These are phyloP conservation scores for Cucumis sativus DNA, from an alignment of 306 rosid species.

Conservation along the genomic window DNA sequence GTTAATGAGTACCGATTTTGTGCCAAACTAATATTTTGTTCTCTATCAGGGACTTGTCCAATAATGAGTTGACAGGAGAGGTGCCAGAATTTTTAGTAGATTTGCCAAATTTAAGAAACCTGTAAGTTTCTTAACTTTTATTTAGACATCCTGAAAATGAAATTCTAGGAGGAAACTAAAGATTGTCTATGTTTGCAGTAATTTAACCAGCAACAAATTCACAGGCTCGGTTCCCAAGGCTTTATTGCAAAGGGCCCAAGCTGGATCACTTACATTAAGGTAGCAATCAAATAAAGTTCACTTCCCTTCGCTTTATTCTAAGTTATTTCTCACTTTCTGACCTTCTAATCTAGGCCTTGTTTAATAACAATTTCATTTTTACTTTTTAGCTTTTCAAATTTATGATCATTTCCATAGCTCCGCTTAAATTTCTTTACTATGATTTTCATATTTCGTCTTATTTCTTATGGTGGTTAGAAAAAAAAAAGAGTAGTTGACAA, in stretches of 20 bases:
- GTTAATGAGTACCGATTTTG: not conserved
- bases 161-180: not conserved
- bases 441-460: too few species aligned
- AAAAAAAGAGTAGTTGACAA: not conserved
- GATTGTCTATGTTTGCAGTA: not conserved
- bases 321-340: not conserved
- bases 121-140: slow-evolving; percentile 19
- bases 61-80: slow-evolving; percentile 29
- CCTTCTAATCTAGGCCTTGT: not conserved
- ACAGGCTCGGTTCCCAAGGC: slow-evolving; percentile 13
- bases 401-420: not conserved
- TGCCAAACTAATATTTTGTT: not conserved
- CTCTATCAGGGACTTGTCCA: slow-evolving; percentile 27
- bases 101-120: slow-evolving; percentile 8
- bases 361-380: too few species aligned
- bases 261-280: slow-evolving; percentile 2
- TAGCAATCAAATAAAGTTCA: not conserved
- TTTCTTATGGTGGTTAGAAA: too few species aligned
- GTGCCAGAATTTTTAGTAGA: slow-evolving; percentile 20
- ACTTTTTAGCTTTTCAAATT: too few species aligned
- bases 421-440: not conserved
- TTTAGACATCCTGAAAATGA: not conserved
- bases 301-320: not conserved
- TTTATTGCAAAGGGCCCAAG: slow-evolving; percentile 1
- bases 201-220: slow-evolving; percentile 11